These are phyloP conservation scores for Rheum nobile DNA, from an alignment of 148 eudicot genomes.

Conservation along the genomic window DNA sequence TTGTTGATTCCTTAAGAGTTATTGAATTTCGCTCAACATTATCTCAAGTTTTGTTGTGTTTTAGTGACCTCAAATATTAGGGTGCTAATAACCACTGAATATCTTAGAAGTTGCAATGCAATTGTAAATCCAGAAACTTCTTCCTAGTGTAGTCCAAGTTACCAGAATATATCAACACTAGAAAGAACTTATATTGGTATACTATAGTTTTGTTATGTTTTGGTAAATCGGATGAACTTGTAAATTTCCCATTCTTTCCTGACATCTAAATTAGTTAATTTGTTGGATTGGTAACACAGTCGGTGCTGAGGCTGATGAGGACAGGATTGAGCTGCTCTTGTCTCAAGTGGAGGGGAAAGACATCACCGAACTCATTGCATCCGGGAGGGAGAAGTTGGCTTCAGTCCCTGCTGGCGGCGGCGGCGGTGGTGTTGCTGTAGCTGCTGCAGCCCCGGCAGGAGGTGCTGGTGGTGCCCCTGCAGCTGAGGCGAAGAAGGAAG, in stretches of 20 bases:
- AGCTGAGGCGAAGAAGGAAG: slow-evolving; percentile 39
- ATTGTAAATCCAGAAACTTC: too few relatives aligned
- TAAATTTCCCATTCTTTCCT: neutral
- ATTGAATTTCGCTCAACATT: too few relatives aligned
- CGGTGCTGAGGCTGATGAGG: slow-evolving; percentile 42
- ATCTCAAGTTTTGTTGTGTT: too few relatives aligned
- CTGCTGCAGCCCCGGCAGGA: slow-evolving; percentile 13
- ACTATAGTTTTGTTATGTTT: neutral
- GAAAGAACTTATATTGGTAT: neutral
- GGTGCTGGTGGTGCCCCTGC: slow-evolving; percentile 34
- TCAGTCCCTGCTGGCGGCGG: slow-evolving; percentile 59
- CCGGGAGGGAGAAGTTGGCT: slow-evolving; percentile 52
- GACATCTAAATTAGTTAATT: neutral
- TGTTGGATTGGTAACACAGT: slow-evolving; percentile 13
- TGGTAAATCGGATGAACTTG: neutral
- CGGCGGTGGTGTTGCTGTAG: slow-evolving; percentile 26
- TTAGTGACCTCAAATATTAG: too few relatives aligned
- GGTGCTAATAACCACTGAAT: neutral
- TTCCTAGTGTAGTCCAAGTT: too few relatives aligned
- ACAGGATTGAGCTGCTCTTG: slow-evolving; percentile 32
- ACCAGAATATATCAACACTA: neutral
- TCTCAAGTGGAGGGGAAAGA: slow-evolving; percentile 45
- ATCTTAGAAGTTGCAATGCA: too few relatives aligned
- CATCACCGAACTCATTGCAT: slow-evolving; percentile 44
- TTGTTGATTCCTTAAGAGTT: too few relatives aligned